Base-by-base conservation (phyloP, 768 basidiomycete genomes). In the Cystobasidium onofrii region DNA sequence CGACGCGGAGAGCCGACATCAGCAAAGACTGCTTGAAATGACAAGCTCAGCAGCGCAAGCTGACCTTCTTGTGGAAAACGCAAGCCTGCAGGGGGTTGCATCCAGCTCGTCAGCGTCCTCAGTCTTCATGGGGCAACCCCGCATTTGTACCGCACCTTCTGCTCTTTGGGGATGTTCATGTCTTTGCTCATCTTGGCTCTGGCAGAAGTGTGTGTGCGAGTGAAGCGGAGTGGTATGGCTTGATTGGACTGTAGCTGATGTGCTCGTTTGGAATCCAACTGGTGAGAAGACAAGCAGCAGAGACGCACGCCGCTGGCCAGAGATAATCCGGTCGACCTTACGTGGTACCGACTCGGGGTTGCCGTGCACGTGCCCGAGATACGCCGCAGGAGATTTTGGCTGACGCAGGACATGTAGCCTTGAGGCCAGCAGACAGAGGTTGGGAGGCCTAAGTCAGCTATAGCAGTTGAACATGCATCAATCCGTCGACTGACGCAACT, bases 31-130 rank as follows among this genome's bases (percentile, higher is more conserved):
- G 7, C 41, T 18, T 72, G 27, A 25, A 9, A 43, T 43, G 18
- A 9, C 9, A 50, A 17, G 15, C 46, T 17, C 46, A 50, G 4
- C 18, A 4, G 6, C 10, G 20, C n/a, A 50, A 6, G 57, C 74
- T 50, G 20, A 67, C 74, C 60, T 75, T 60, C 60, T 75, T 67
- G 71, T 63, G 55, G 66, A 75, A 75, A 70, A 75, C 70, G 43
- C 50, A 52, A 18, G 69, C 69, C 65, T 67, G n/a, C n/a, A n/a
- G n/a, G n/a, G n/a, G n/a, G n/a, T n/a, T n/a, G n/a, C n/a, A n/a
- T n/a, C n/a, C n/a, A n/a, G n/a, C n/a, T n/a, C n/a, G 20, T 36
- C 13, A n/a, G 23, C 31, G 23, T 20, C 23, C 18, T 64, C 43
- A 41, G 29, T 60, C 29, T 34, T 29, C 13, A 29, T 29, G 57